phyloP scores from a whole-genome alignment of 306 rosid species.

The Phaseolus lunatus region DNA sequence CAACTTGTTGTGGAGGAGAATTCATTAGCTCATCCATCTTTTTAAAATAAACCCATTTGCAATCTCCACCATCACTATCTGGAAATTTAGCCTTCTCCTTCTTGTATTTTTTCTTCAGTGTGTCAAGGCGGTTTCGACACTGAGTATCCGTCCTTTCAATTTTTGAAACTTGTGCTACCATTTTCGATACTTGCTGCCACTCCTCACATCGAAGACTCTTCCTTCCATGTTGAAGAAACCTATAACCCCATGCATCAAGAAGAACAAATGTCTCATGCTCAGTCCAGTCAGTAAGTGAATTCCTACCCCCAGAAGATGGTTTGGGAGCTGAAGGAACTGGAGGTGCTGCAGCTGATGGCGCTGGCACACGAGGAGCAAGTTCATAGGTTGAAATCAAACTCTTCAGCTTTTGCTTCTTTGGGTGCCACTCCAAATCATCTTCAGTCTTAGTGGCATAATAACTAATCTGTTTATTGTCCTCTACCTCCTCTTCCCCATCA shows the following conservation, averaged over 20 bases:
- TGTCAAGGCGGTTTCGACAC: slow-evolving; percentile 86
- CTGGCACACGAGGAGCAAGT: slow-evolving; percentile 73
- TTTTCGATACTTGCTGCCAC: slow-evolving; percentile 92
- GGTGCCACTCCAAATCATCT: slow-evolving; percentile 66
- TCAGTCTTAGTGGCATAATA: slow-evolving; percentile 47
- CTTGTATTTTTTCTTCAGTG: slow-evolving; percentile 88
- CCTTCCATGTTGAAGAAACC: slow-evolving; percentile 82
- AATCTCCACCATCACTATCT: slow-evolving; percentile 49
- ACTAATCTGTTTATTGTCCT: slow-evolving; percentile 48
- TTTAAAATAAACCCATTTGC: slow-evolving; percentile 81
- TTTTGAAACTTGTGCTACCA: slow-evolving; percentile 80
- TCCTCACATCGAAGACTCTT: slow-evolving; percentile 93
- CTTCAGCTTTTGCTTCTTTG: slow-evolving; percentile 77
- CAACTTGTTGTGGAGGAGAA: slow-evolving; percentile 63
- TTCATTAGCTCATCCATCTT: slow-evolving; percentile 81
- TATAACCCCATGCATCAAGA: slow-evolving; percentile 88
- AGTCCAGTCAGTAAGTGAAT: slow-evolving; percentile 79
- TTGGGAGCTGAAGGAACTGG: slow-evolving; percentile 57
- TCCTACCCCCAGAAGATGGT: slow-evolving; percentile 71
- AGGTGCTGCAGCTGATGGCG: slow-evolving; percentile 36
- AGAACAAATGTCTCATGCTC: slow-evolving; percentile 81
- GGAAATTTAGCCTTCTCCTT: slow-evolving; percentile 74
- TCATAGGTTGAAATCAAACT: slow-evolving; percentile 79
- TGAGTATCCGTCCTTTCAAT: slow-evolving; percentile 81
- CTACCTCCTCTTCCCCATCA: slow-evolving; percentile 14